Evolutionary conservation across 2,329 filamentous ascomycete genomes (phyloP), one percentile per base, ranked within the genome.

Genomic region (Lecanicillium sp.): DNA sequence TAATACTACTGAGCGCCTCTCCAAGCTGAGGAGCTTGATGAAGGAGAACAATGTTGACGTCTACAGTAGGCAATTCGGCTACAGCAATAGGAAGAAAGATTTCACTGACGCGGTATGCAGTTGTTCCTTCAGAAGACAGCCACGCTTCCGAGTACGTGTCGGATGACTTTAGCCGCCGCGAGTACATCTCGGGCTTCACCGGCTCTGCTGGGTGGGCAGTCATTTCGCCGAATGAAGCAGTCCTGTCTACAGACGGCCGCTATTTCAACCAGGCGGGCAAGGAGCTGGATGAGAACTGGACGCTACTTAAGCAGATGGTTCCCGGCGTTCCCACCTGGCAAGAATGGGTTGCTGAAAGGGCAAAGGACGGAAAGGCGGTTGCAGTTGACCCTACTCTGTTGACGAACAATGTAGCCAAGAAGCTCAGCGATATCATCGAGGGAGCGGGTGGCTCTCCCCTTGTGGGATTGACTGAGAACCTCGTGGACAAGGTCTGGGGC

Each of bases 71-170:
- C 13, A 19, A 19, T 13, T 28, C 16, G 44, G 43, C 43, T 48
- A 16, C 27, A 44, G 46, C 42, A 37, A 11, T 9, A 12, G n/a
- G 25, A 12, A 27, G 4, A 11, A 20, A 4, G 5, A 48, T 43
- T 45, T 13, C 22, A 19, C 27, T 5, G 27, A 45, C 49, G 49
- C 33, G 16, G 38, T 35, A 29, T 25, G 37, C 38, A 96, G 90
- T 98, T 56, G 77, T 96, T 6, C 92, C 92, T 1, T 95, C 90
- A 25, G 92, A 96, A 74, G 92, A 98, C 60, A 90, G 86, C 57
- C 92, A 98, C 60, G 86, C 90, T 50, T 96, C 90, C 49, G 92
- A 98, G 67, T 98, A 98, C 63, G 95, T 95, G 60, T 92, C 92
- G 36, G 80, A 83, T n/a, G 95, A 87, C 58, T 92, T 98, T 67